Conservation (phyloP, 2,329 filamentous ascomycete species). For the Trichothecium sympodiale region DNA sequence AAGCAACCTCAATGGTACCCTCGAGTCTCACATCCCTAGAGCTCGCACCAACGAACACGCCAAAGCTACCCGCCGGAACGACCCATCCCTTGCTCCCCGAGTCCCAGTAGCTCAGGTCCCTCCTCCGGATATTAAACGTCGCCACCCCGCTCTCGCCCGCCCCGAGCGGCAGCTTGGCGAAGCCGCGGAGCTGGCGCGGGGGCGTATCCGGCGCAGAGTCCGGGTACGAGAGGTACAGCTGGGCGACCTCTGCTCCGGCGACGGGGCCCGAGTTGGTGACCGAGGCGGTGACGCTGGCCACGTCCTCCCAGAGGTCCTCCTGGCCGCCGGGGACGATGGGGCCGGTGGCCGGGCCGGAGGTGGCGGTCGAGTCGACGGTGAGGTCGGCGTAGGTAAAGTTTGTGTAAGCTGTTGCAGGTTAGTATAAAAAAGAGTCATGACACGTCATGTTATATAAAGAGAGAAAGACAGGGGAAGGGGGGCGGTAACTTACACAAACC, state of each 20-base stretch:
- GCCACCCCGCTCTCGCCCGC: slow-evolving; percentile 43
- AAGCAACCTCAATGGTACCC: slow-evolving; percentile 18
- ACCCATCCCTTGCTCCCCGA: slow-evolving; percentile 51
- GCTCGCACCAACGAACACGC: slow-evolving; percentile 31
- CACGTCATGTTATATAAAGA: neutral
- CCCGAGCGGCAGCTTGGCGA: slow-evolving; percentile 46
- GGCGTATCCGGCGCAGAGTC: slow-evolving; percentile 23
- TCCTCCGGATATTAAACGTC: slow-evolving; percentile 42
- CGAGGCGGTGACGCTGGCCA: slow-evolving; percentile 42
- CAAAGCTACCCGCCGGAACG: slow-evolving; percentile 29
- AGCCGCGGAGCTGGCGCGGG: slow-evolving; percentile 48
- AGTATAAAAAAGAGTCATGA: neutral
- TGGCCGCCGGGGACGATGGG: slow-evolving; percentile 29
- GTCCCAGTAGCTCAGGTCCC: slow-evolving; percentile 56
- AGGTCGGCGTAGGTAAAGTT: slow-evolving; percentile 50
- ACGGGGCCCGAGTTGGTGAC: slow-evolving; percentile 52
- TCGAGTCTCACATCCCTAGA: slow-evolving; percentile 32
- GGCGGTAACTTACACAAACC: slow-evolving; percentile 41
- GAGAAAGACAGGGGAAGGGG: slow-evolving; percentile 43
- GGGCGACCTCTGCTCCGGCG: slow-evolving; percentile 38
- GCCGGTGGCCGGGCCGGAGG: slow-evolving; percentile 27
- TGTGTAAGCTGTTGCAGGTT: slow-evolving; percentile 44
- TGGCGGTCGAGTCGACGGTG: slow-evolving; percentile 19
- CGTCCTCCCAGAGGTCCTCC: slow-evolving; percentile 32
- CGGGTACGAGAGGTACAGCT: slow-evolving; percentile 43